Evolutionary conservation across 768 basidiomycete species (phyloP).

Genomic region (Leccinum broughii): DNA sequence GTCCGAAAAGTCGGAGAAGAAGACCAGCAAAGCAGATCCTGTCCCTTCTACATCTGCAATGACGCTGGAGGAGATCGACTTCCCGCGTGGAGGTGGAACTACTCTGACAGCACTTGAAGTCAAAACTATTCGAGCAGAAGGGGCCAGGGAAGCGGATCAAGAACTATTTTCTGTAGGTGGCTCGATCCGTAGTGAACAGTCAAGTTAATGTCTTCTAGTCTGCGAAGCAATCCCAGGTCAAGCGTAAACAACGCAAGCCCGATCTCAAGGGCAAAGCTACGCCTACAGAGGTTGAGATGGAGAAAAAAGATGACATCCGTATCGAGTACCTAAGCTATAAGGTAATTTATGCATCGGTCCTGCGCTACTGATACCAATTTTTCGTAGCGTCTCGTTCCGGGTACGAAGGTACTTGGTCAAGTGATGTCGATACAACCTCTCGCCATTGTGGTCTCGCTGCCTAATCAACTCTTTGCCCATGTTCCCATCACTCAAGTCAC

Average conservation of each 20-base stretch:
- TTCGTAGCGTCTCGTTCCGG: constrained; percentile 67
- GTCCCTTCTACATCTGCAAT: constrained; percentile 39
- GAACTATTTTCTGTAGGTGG: constrained; percentile 68
- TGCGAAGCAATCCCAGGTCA: constrained; percentile 38
- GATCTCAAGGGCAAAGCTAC: constrained; percentile 36
- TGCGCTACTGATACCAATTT: constrained; percentile 9
- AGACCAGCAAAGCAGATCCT: constrained; percentile 25
- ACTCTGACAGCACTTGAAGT: constrained; percentile 86
- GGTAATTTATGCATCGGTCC: constrained; percentile 39
- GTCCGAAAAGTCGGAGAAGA: constrained; percentile 27
- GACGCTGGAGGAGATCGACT: constrained; percentile 77
- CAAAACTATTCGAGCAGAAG: constrained; percentile 83
- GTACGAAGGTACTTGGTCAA: constrained; percentile 89
- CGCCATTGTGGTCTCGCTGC: constrained; percentile 89
- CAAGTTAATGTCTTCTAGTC: constrained; percentile 38
- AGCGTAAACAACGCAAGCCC: constrained; percentile 50
- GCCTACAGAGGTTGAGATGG: constrained; percentile 28
- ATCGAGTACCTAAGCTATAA: constrained; percentile 96
- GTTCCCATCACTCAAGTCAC: constrained; percentile 94
- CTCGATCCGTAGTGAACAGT: neutral
- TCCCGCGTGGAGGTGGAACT: constrained; percentile 94
- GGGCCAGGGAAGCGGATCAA: constrained; percentile 76
- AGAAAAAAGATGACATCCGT: constrained; percentile 52
- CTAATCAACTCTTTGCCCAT: constrained; percentile 91
- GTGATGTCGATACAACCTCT: constrained; percentile 85